Base-by-base conservation (phyloP, 805 yeast genomes). In the Ogataea saltuana region DNA sequence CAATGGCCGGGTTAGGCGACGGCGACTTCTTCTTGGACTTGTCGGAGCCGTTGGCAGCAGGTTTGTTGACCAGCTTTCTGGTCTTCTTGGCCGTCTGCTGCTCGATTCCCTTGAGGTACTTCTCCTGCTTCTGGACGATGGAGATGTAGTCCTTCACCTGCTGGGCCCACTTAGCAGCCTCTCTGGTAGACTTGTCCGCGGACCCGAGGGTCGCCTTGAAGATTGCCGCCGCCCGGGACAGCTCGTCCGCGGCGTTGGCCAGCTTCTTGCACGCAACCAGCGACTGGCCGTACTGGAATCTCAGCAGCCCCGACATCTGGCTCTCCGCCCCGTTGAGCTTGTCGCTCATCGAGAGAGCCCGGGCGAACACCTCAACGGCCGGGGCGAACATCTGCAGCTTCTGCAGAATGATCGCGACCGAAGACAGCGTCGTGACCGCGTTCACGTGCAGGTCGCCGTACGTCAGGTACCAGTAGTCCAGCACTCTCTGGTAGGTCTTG, bases 391-490 rank as follows among this genome's bases (percentile, higher is more conserved):
- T 67, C 49, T 77, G 74, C 16, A 75, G 59, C 38, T 74, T 72
- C 46, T 81, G 78, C 43, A 87, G 70, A 56, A 80, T 73, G 12
- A 76, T 69, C 3, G 83, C 83, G 56, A 80, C 69, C 57, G 86
- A 77, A 52, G 81, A 70, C 58, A 78, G 67, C 6, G 88, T 76
- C 46, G 82, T 80, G 39, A 85, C 69, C 21, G 76, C 66, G 42
- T 86, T 84, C 33, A 96, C 88, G 60, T 89, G 95, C 40, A 69
- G 70, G 3, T 73, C 71, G 17, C 82, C 85, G 50, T 72, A 77
- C n/a, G 81, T 69, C 6, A 71, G 53, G n/a, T 63, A 53, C 83
- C 90, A 79, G 40, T 76, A 70, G 30, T 72, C 65, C 35, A 85
- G 63, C 6, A 88, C 79, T 59, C 83, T 80, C 44, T 71, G 64